A percentile compares a stretch with the other conserved stretches of the same genome.
Evolutionary conservation across 1,284 basidiomycete genomes (phyloP).

Genomic region (Macrocystidia cucumis): DNA sequence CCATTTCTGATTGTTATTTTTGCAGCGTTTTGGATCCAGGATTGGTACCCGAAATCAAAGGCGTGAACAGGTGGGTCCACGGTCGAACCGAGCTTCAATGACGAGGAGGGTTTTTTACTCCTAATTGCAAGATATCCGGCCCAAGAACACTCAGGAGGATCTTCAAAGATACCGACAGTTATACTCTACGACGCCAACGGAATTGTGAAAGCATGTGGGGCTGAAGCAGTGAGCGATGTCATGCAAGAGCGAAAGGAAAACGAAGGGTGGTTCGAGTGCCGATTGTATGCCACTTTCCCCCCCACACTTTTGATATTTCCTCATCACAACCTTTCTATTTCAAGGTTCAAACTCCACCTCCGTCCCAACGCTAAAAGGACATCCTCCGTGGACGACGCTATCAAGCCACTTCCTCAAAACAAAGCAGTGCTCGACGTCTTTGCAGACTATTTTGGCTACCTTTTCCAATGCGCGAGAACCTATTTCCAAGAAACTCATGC

Average conservation of each 20-base stretch:
- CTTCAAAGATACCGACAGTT: slow-evolving; percentile 38
- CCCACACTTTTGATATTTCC: background rate
- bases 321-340: background rate
- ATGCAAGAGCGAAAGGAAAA: slow-evolving; percentile 27
- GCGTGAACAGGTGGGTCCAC: slow-evolving; percentile 28
- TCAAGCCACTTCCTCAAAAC: slow-evolving; percentile 38
- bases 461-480: slow-evolving; percentile 13
- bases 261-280: slow-evolving; percentile 27
- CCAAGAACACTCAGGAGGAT: slow-evolving; percentile 30
- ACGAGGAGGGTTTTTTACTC: background rate
- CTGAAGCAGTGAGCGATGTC: slow-evolving; percentile 27
- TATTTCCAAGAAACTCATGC: slow-evolving; percentile 17
- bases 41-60: slow-evolving; percentile 29
- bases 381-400: slow-evolving; percentile 11
- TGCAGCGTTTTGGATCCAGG: slow-evolving; percentile 26
- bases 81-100: background rate
- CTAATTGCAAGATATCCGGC: slow-evolving; percentile 29
- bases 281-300: slow-evolving; percentile 24
- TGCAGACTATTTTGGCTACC: slow-evolving; percentile 31
- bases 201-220: slow-evolving; percentile 28
- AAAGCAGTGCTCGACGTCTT: slow-evolving; percentile 40
- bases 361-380: slow-evolving; percentile 25
- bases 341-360: slow-evolving; percentile 41
- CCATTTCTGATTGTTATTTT: background rate
- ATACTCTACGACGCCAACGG: slow-evolving; percentile 32